Conservation (phyloP, 2,329 filamentous ascomycete species). For the Hypoxylon sp. region DNA sequence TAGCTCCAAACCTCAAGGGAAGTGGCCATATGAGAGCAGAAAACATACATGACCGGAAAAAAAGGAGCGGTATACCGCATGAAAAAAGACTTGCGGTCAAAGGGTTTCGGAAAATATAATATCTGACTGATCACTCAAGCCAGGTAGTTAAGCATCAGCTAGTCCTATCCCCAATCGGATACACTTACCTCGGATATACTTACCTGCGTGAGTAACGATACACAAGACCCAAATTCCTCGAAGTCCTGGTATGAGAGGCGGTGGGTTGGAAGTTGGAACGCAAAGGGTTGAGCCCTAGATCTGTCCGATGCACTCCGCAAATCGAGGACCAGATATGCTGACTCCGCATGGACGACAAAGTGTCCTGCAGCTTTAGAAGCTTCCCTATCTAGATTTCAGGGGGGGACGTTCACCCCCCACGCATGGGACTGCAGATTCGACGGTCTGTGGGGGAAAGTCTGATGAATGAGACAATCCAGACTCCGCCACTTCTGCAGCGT, state of each 20-base stretch:
- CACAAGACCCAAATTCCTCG: background rate
- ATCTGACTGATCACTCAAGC: background rate
- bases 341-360: slow-evolving; percentile 21
- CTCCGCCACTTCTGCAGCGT: slow-evolving; percentile 31
- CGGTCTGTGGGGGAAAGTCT: slow-evolving; percentile 13
- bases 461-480: slow-evolving; percentile 8
- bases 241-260: background rate
- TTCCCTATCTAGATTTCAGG: slow-evolving; percentile 28
- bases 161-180: background rate
- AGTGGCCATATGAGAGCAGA: background rate
- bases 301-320: slow-evolving; percentile 31
- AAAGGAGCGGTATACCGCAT: background rate
- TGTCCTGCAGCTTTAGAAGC: slow-evolving; percentile 4
- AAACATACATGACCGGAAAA: background rate
- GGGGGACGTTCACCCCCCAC: slow-evolving; percentile 9
- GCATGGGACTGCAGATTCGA: slow-evolving; percentile 24
- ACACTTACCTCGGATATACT: slow-evolving; percentile 12
- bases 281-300: slow-evolving; percentile 18
- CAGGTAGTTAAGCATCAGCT: background rate
- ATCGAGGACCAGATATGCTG: slow-evolving; percentile 28
- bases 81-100: background rate
- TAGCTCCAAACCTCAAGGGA: background rate
- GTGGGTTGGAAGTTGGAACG: background rate
- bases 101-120: background rate
- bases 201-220: slow-evolving; percentile 14